Base-by-base conservation (phyloP, 106 monocot species). In the Amphibolis antarctica region DNA sequence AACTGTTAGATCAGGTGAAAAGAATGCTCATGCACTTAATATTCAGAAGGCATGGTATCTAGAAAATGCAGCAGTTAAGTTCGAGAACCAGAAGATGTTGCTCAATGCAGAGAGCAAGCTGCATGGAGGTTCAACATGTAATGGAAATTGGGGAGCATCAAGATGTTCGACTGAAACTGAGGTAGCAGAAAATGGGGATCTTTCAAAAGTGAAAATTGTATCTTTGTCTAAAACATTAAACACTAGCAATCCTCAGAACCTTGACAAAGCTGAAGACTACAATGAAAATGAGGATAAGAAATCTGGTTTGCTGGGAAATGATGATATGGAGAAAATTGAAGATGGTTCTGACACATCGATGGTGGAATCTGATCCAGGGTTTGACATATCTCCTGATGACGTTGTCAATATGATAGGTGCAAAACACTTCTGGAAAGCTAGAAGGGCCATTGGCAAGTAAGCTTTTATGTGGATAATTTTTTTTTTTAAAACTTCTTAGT, bases 381-480 rank as follows among this genome's bases (percentile, higher is more conserved):
- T 73, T 24, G 79, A 73, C 50, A 68, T 89, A 64, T 86, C 83
- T 68, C 94, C 89, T 63, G 86, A 96, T 82, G 84, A 86, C 74
- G 79, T 89, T 62, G 94, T 82, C 46, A 79, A 74, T 55, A 66
- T 82, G 42, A 89, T 96, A 67, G 94, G 94, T 69, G 78, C 79
- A 28, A 96, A 96, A 67, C 81, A 86, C 50, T 96, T 96, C 57
- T 89, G 89, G 89, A 96, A 96, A 72, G 89, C 89, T 15, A 81
- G 94, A 69, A 79, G 89, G 50, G 83, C 86, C 28, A 89, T 96
- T 66, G 66, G 84, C 59, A 85, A 89, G 93, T 94, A 82, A 86
- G 89, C 78, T 46, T 46, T 60, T 26, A 21, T 63, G 17, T 15
- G 12, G 13, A 25, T 24, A 13, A 53, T 10, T 21, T 7, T 21